A percentile compares a stretch with the other conserved stretches of the same genome.
Conservation (phyloP, 495 filamentous ascomycete genomes). For the Penicillium bialowiezense region DNA sequence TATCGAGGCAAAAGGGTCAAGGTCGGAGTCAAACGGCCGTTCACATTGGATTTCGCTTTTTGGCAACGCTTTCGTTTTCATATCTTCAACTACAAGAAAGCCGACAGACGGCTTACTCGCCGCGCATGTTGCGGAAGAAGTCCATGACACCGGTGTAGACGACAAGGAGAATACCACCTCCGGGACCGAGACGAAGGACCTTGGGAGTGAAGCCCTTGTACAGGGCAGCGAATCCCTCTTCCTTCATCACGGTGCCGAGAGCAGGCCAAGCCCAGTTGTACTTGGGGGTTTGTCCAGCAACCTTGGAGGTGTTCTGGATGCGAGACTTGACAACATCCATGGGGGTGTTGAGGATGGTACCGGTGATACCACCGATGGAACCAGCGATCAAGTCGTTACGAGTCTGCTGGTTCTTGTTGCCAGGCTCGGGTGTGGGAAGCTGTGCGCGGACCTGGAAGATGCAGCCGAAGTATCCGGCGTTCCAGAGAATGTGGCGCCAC, state of each 20-base stretch:
- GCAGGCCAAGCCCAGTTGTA: slow-evolving; percentile 98
- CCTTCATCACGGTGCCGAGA: slow-evolving; percentile 78
- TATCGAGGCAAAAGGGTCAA: slow-evolving; percentile 3
- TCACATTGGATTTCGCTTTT: slow-evolving; percentile 8
- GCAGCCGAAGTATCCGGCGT: slow-evolving; percentile 95
- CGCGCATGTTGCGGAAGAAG: slow-evolving; percentile 66
- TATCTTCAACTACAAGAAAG: slow-evolving; percentile 1
- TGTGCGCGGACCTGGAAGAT: slow-evolving; percentile 92
- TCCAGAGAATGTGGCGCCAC: slow-evolving; percentile 98
- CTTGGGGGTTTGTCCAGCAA: slow-evolving; percentile 77
- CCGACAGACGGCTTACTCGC: slow-evolving; percentile 14
- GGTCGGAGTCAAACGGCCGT: not conserved
- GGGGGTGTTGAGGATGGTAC: slow-evolving; percentile 92
- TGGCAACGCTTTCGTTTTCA: slow-evolving; percentile 3
- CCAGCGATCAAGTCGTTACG: slow-evolving; percentile 85
- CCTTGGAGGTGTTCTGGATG: slow-evolving; percentile 87
- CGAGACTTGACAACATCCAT: slow-evolving; percentile 98
- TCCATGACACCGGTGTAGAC: slow-evolving; percentile 95
- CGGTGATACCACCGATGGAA: slow-evolving; percentile 81
- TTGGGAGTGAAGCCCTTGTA: slow-evolving; percentile 99
- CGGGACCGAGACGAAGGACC: slow-evolving; percentile 83
- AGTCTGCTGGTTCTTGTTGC: slow-evolving; percentile 75
- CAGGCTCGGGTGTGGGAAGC: slow-evolving; percentile 65
- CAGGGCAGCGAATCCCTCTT: slow-evolving; percentile 87
- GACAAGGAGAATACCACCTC: slow-evolving; percentile 87